Percentiles rank a stretch among this genome's conserved stretches.
Evolutionary conservation across 2,329 filamentous ascomycete genomes (phyloP).

Genomic region (Neopestalotiopsis sp.): DNA sequence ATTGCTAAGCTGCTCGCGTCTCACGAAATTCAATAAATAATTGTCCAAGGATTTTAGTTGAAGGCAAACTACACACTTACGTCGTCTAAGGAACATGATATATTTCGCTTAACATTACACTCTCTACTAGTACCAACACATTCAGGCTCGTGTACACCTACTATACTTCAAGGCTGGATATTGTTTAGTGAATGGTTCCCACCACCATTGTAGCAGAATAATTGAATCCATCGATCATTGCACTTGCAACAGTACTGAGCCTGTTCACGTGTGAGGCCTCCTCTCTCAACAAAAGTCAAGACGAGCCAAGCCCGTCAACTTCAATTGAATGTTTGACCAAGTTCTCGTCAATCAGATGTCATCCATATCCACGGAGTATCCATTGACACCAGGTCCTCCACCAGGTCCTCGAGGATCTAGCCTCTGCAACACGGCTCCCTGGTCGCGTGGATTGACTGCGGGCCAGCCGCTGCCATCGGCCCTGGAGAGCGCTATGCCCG

Average conservation of each 20-base stretch:
- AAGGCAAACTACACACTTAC: neutral
- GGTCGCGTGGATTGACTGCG: neutral
- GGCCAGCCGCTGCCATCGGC: conserved; percentile 1
- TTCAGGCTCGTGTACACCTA: neutral
- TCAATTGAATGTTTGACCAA: neutral
- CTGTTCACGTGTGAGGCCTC: neutral
- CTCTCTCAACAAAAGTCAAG: neutral
- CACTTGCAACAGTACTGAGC: neutral
- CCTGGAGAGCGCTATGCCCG: neutral
- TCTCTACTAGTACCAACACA: neutral
- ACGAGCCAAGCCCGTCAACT: neutral
- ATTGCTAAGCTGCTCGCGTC: neutral
- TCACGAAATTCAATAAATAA: neutral
- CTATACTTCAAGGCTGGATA: neutral
- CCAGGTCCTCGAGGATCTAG: conserved; percentile 1
- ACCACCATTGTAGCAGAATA: neutral
- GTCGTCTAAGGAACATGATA: neutral
- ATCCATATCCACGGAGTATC: neutral
- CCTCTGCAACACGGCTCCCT: neutral
- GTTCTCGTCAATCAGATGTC: neutral
- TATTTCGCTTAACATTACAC: neutral
- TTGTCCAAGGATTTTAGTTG: neutral
- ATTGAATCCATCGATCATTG: neutral
- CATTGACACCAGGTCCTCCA: neutral
- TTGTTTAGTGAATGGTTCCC: neutral